Evolutionary conservation across 805 yeast genomes (phyloP).

Genomic region (Sugiyamaella floridensis): DNA sequence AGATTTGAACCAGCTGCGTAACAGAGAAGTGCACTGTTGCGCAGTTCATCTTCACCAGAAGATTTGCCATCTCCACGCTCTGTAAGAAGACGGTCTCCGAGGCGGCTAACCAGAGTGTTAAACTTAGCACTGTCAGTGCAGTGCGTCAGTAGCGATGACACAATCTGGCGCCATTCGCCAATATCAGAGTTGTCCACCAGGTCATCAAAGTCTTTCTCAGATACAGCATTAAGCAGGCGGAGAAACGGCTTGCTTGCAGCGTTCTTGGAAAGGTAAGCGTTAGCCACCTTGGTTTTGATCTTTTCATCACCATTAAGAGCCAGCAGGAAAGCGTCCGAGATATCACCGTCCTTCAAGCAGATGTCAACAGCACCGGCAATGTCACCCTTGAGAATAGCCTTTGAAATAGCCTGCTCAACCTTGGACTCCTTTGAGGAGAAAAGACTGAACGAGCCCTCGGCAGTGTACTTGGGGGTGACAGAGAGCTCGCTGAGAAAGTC

Average conservation of each 20-base stretch:
- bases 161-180: constrained; percentile 74
- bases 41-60: constrained; percentile 29
- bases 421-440: constrained; percentile 31
- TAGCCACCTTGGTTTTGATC: constrained; percentile 60
- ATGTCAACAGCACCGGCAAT: constrained; percentile 58
- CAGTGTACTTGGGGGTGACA: constrained; percentile 24
- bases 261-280: constrained; percentile 59
- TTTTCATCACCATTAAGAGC: constrained; percentile 54
- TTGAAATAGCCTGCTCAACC: constrained; percentile 40
- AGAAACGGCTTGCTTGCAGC: constrained; percentile 51
- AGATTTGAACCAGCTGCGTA: constrained; percentile 77
- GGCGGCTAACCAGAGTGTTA: constrained; percentile 47
- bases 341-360: constrained; percentile 54
- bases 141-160: constrained; percentile 59
- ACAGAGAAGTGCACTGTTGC: constrained; percentile 70
- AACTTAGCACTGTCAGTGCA: constrained; percentile 37
- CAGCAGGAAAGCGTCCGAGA: constrained; percentile 75
- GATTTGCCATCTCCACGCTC: constrained; percentile 27
- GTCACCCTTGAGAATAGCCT: constrained; percentile 54
- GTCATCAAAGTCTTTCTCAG: constrained; percentile 52
- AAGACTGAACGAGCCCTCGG: constrained; percentile 29
- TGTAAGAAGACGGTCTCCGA: constrained; percentile 67
- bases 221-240: constrained; percentile 63
- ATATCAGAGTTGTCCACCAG: constrained; percentile 73
- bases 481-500: constrained; percentile 22